phyloP scores from a whole-genome alignment of 2,329 filamentous ascomycete species.

The Verruconis gallopava region DNA sequence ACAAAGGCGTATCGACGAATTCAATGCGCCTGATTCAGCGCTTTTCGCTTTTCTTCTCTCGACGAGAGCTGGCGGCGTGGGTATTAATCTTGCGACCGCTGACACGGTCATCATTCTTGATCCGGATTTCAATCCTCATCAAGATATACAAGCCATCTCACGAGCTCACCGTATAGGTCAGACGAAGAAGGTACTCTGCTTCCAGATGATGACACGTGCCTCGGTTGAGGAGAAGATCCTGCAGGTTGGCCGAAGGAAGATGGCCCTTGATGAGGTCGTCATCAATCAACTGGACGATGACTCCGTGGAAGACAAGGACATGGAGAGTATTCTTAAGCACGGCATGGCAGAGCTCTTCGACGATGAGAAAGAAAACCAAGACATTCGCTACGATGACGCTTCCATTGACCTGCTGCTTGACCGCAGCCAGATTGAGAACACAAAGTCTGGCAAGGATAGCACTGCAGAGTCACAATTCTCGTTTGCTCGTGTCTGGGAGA shows the following conservation, averaged over 20 bases:
- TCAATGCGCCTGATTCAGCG: conserved; percentile 70
- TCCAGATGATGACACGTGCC: conserved; percentile 81
- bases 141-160: conserved; percentile 91
- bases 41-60: conserved; percentile 88
- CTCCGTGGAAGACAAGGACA: conserved; percentile 63
- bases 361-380: conserved; percentile 53
- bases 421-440: conserved; percentile 66
- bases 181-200: conserved; percentile 88
- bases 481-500: conserved; percentile 84
- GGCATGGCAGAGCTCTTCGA: conserved; percentile 80
- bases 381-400: conserved; percentile 68
- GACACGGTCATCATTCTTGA: conserved; percentile 98
- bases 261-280: conserved; percentile 86
- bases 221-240: conserved; percentile 93
- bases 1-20: conserved; percentile 86
- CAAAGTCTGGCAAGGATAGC: conserved; percentile 47
- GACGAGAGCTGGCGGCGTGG: conserved; percentile 87
- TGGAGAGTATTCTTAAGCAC: conserved; percentile 78
- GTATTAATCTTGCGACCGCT: conserved; percentile 92
- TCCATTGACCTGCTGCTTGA: conserved; percentile 89
- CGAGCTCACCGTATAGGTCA: conserved; percentile 94
- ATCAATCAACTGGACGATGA: conserved; percentile 84
- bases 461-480: conserved; percentile 71
- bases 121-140: conserved; percentile 94
- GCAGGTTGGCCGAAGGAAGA: conserved; percentile 88